Evolutionary conservation across 2,329 filamentous ascomycete genomes (phyloP).

Genomic region (Xylaria sp.): DNA sequence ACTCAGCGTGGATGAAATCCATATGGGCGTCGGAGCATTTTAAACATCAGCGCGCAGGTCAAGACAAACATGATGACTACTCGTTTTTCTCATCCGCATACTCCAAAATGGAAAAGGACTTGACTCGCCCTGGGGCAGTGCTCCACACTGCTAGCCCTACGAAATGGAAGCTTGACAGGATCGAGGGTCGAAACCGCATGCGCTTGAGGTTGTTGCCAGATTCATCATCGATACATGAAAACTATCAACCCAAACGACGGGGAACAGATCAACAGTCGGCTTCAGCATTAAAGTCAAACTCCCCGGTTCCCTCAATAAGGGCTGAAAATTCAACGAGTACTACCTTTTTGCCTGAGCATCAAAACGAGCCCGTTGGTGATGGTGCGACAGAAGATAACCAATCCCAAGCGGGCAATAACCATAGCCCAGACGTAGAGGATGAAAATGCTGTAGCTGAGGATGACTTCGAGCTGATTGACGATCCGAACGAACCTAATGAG

Average conservation of each 20-base stretch:
- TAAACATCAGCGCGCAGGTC: constrained; percentile 85
- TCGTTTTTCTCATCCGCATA: constrained; percentile 78
- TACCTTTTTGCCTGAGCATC: constrained; percentile 30
- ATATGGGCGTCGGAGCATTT: constrained; percentile 91
- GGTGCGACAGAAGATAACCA: constrained; percentile 30
- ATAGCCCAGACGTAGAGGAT: constrained; percentile 36
- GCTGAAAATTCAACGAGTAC: constrained; percentile 27
- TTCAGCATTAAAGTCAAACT: constrained; percentile 44
- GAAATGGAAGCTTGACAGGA: constrained; percentile 94
- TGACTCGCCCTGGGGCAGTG: constrained; percentile 80
- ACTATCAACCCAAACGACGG: constrained; percentile 85
- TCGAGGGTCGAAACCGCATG: constrained; percentile 95
- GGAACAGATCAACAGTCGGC: constrained; percentile 50
- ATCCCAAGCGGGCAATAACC: constrained; percentile 32
- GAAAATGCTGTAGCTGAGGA: constrained; percentile 68
- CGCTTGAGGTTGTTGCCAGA: constrained; percentile 85
- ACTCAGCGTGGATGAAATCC: constrained; percentile 91
- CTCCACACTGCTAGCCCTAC: constrained; percentile 68
- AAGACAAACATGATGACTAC: constrained; percentile 92
- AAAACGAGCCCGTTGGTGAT: constrained; percentile 30
- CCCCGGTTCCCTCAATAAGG: constrained; percentile 20
- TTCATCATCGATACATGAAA: constrained; percentile 67
- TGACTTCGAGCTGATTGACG: constrained; percentile 94
- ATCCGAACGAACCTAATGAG: constrained; percentile 83
- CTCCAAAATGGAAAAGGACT: constrained; percentile 76